phyloP scores from a whole-genome alignment of 345 rosid species.

The Gynandropsis gynandra region DNA sequence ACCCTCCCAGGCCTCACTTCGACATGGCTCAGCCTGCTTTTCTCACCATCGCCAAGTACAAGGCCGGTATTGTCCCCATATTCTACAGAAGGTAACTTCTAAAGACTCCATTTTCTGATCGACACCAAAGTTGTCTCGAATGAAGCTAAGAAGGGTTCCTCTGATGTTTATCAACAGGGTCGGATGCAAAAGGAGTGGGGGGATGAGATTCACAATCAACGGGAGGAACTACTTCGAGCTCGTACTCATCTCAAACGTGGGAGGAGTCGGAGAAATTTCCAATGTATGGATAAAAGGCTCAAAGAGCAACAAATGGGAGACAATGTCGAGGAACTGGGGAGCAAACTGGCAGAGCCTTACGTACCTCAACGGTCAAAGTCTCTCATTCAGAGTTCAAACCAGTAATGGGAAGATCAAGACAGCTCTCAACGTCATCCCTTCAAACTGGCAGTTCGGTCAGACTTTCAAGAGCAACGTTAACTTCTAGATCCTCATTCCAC shows the following conservation, averaged over 20 bases:
- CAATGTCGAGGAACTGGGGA: constrained; percentile 78
- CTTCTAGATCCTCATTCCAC: constrained; percentile 27
- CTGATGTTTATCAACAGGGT: no score
- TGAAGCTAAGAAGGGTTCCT: background rate
- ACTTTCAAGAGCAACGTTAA: constrained; percentile 59
- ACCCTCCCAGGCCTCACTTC: constrained; percentile 65
- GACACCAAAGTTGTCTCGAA: no score
- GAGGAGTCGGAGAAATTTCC: constrained; percentile 54
- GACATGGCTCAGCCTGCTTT: constrained; percentile 80
- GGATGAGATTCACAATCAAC: constrained; percentile 62
- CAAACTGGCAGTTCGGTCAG: constrained; percentile 65
- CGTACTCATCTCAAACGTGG: constrained; percentile 65
- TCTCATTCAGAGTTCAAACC: constrained; percentile 55
- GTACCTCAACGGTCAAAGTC: constrained; percentile 57
- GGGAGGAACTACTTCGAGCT: constrained; percentile 64
- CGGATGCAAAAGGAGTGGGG: constrained; percentile 56
- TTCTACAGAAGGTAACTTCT: constrained; percentile 41
- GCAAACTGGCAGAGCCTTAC: constrained; percentile 55
- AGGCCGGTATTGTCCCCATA: constrained; percentile 68
- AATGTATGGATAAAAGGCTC: constrained; percentile 61
- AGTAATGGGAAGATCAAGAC: constrained; percentile 40
- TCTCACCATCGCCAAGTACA: constrained; percentile 56
- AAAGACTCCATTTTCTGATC: no score
- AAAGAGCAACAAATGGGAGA: constrained; percentile 43
- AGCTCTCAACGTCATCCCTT: constrained; percentile 48